These are phyloP conservation scores for Polyporus tsugae DNA, from an alignment of 1,284 basidiomycete species.

Conservation along the genomic window DNA sequence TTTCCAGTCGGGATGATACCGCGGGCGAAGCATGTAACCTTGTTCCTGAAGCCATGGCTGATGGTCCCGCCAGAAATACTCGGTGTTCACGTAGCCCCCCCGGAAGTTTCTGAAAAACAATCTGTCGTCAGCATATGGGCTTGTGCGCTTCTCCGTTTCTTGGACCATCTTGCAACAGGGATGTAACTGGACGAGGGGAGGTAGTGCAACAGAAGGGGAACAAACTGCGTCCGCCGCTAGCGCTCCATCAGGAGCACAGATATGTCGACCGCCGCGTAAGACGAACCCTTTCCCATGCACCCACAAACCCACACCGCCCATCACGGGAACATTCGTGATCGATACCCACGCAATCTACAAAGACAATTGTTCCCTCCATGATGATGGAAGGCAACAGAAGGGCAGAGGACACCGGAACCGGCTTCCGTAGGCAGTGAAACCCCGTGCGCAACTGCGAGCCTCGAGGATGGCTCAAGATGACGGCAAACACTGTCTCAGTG, in stretches of 20 bases:
- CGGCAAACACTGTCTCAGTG: too few relatives aligned
- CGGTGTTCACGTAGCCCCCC: neutral
- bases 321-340: neutral
- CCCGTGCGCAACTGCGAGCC: neutral
- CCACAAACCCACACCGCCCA: neutral
- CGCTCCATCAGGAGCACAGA: neutral
- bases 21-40: slow-evolving; percentile 32
- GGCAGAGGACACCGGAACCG: neutral
- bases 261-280: neutral
- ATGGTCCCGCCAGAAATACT: slow-evolving; percentile 20
- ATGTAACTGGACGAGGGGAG: too few relatives aligned
- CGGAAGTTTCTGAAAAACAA: neutral
- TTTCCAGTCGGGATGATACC: slow-evolving; percentile 28
- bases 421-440: neutral
- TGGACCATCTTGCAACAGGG: neutral
- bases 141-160: neutral
- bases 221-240: neutral
- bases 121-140: neutral
- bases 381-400: neutral
- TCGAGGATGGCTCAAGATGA: neutral
- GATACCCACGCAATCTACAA: neutral
- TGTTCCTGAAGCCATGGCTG: slow-evolving; percentile 27
- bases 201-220: neutral
- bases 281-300: neutral
- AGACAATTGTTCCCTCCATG: neutral